Evolutionary conservation across 495 filamentous ascomycete genomes (phyloP), one percentile per base, ranked within the genome.

Genomic region (Aspergillus mulundensis): DNA sequence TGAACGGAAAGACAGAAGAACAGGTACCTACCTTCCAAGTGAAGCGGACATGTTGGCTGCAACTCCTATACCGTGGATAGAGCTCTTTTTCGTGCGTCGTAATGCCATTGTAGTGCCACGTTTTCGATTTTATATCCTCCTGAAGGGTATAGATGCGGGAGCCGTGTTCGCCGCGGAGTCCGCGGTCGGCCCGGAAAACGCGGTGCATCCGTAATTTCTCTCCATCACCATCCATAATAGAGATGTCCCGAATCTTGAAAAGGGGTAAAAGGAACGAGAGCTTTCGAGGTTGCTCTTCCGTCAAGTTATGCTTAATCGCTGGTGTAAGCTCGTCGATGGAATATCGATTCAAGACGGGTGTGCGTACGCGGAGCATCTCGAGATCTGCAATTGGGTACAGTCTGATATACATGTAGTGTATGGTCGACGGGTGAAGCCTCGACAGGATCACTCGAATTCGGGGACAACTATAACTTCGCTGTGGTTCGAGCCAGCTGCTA

Each of bases 101-200:
- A 43, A 15, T 3, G 7, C 5, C 18, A 19, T 18, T 21, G 8
- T 12, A 21, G 41, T 7, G 1, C 18, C 41, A 23, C n/a, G 21
- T 7, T 12, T 30, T 15, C 25, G 32, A 24, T 50, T 49, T 39
- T 50, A 39, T 39, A n/a, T 3, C 18, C 12, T 16, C 23, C 12
- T 25, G 2, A 4, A 20, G 3, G 19, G 38, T 50, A 50, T 57
- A 50, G 45, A 18, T 40, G 18, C 34, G 38, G 48, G 15, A 40
- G 4, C 23, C 59, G 59, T 43, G 59, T 21, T 44, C 41, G 0
- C 59, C 59, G 52, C 59, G 59, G 59, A 61, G 34, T 54, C 59
- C 59, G 59, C 55, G 59, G 59, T 25, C 30, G 43, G 14, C 58
- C 38, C 58, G 58, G 53, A 43, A 28, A 20, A 30, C 30, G 32